phyloP scores from a whole-genome alignment of 495 filamentous ascomycete species.

The Pseudomonodictys pantanalensis region DNA sequence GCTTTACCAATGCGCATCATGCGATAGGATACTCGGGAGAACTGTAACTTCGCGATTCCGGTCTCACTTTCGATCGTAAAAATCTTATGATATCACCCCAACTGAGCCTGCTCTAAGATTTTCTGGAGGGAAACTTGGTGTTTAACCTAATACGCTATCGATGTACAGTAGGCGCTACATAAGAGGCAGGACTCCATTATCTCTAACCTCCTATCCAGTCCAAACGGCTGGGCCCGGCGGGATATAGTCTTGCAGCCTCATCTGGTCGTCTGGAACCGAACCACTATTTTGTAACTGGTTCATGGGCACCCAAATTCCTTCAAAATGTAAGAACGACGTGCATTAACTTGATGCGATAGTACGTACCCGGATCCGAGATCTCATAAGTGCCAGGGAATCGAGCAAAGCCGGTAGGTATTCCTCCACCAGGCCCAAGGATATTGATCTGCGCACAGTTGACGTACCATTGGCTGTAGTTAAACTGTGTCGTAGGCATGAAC shows the following conservation, averaged over 20 bases:
- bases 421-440: background rate
- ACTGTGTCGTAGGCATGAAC: background rate
- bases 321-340: background rate
- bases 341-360: too few relatives aligned
- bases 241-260: background rate
- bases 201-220: background rate
- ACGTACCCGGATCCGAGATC: background rate
- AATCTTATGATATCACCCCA: too few relatives aligned
- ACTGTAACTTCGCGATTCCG: too few relatives aligned
- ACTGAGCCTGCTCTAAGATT: too few relatives aligned
- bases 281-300: background rate
- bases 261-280: background rate
- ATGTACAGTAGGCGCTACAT: too few relatives aligned
- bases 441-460: background rate
- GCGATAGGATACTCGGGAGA: too few relatives aligned
- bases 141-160: too few relatives aligned
- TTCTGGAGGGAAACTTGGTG: too few relatives aligned
- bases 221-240: background rate
- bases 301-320: background rate
- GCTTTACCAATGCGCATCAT: too few relatives aligned
- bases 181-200: too few relatives aligned
- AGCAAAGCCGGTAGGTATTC: background rate
- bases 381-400: background rate
- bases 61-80: too few relatives aligned
- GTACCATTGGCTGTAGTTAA: background rate